phyloP scores from a whole-genome alignment of 1,284 basidiomycete species.

The Cutaneotrichosporon dermatis region DNA sequence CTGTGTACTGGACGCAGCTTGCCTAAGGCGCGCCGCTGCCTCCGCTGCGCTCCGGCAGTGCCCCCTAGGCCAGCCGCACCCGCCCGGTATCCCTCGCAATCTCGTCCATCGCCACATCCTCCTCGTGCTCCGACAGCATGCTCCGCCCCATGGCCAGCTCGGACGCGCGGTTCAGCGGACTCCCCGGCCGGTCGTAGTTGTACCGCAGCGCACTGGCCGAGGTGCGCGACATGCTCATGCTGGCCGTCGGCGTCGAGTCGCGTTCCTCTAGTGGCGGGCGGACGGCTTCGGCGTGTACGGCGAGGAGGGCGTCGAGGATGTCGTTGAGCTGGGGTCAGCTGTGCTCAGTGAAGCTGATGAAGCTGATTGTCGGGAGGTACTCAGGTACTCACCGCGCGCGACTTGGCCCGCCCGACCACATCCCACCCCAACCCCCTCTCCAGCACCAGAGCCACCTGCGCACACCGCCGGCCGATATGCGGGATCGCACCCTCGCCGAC shows the following conservation, averaged over 20 bases:
- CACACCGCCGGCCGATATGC: conserved; percentile 19
- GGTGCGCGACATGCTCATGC: not conserved
- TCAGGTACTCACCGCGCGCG: conserved; percentile 20
- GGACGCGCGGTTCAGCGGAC: conserved; percentile 10
- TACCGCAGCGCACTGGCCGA: not conserved
- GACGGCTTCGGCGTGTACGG: conserved; percentile 10
- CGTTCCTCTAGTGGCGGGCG: conserved; percentile 5
- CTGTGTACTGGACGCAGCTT: no score
- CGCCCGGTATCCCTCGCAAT: conserved; percentile 1
- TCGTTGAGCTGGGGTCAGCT: conserved; percentile 21
- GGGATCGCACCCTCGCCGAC: not conserved
- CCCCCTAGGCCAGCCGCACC: not conserved
- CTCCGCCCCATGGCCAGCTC: conserved; percentile 19
- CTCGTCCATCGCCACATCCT: conserved; percentile 10
- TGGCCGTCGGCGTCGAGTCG: conserved; percentile 1
- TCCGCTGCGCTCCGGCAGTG: no score
- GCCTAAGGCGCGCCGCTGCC: no score
- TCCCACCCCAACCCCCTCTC: conserved; percentile 10
- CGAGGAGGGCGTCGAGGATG: conserved; percentile 23
- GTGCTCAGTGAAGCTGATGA: not conserved
- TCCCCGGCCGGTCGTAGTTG: not conserved
- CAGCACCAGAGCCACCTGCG: conserved; percentile 17
- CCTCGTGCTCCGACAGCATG: conserved; percentile 9
- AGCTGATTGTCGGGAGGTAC: no score
- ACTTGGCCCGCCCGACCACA: conserved; percentile 12